Percentiles rank a stretch among this genome's conserved stretches.
Evolutionary conservation across 371 early-diverging fungal species (phyloP).

Genomic region (Syncephalis plumigaleata): DNA sequence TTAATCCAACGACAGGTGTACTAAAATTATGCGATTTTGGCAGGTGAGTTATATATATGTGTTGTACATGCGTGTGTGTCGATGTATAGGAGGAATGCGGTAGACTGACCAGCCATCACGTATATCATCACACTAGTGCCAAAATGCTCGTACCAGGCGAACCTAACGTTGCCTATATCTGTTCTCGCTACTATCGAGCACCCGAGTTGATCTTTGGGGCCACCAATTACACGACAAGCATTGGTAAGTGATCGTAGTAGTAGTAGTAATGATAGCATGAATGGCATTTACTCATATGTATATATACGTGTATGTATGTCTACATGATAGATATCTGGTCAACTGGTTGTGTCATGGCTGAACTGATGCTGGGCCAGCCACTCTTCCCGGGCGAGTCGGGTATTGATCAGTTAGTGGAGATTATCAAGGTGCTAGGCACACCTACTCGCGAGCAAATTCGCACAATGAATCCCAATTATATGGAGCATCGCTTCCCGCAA

Average conservation of each 20-base stretch:
- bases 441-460: constrained; percentile 91
- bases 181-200: constrained; percentile 97
- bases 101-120: neutral
- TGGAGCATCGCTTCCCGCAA: constrained; percentile 95
- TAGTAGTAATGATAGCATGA: neutral
- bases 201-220: constrained; percentile 98
- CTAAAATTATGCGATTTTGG: constrained; percentile 99
- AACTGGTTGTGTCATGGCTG: constrained; percentile 98
- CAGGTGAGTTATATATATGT: constrained; percentile 24
- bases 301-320: no score
- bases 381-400: constrained; percentile 98
- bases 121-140: constrained; percentile 34
- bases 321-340: constrained; percentile 89
- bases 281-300: no score
- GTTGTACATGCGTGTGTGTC: no score
- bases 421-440: constrained; percentile 98
- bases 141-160: constrained; percentile 87
- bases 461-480: constrained; percentile 92
- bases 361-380: constrained; percentile 90
- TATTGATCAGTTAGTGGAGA: constrained; percentile 98
- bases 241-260: constrained; percentile 27
- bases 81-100: no score
- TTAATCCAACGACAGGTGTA: constrained; percentile 75
- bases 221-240: constrained; percentile 80
- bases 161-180: constrained; percentile 95